Conservation (phyloP, 139 green algal genomes). For the Picochlorum costavermella region DNA sequence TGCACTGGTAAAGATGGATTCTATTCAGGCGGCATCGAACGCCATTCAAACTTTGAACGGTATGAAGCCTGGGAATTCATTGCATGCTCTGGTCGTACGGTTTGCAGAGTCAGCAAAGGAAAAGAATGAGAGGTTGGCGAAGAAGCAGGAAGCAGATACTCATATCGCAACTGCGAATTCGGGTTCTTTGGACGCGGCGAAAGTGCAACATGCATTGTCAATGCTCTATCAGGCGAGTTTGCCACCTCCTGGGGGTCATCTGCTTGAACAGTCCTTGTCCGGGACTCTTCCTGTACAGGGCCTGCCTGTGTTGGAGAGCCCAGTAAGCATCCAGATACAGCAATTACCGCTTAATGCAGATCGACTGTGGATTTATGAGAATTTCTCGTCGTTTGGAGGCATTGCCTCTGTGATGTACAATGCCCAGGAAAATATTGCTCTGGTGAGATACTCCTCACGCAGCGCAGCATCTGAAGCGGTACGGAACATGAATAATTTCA, state of each 20-base stretch:
- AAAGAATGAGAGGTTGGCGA: constrained; percentile 22
- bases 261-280: too few species aligned
- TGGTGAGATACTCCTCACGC: constrained; percentile 22
- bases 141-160: constrained; percentile 2
- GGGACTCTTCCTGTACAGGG: too few species aligned
- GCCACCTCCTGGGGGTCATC: too few species aligned
- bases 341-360: constrained; percentile 19
- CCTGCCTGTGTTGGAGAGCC: too few species aligned
- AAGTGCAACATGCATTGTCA: too few species aligned
- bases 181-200: too few species aligned
- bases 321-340: constrained; percentile 8
- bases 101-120: constrained; percentile 31
- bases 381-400: constrained; percentile 27
- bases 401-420: constrained; percentile 13
- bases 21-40: constrained; percentile 8
- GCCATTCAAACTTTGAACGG: constrained; percentile 26
- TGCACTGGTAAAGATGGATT: constrained; percentile 26
- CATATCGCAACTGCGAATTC: too few species aligned
- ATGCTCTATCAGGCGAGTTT: too few species aligned
- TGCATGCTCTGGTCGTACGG: constrained; percentile 28
- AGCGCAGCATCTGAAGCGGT: constrained; percentile 15
- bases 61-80: constrained; percentile 8
- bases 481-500: constrained; percentile 4
- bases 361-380: constrained; percentile 33
- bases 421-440: constrained; percentile 14